These are phyloP conservation scores for Vitis hybrid DNA, from an alignment of 177 flowering plant species.

Conservation along the genomic window DNA sequence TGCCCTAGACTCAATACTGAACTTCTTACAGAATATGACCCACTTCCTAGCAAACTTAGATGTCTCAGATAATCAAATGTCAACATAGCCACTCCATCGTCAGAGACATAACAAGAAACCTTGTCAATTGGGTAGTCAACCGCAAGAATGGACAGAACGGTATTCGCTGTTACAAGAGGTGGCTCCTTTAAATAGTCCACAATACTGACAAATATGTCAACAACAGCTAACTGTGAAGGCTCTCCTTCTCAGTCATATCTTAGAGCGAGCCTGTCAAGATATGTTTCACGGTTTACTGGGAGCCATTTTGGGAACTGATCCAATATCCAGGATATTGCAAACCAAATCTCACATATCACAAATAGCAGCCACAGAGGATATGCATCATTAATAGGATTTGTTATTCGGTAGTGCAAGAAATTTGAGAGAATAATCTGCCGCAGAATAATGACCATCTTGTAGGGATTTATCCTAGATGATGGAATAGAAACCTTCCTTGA, in stretches of 20 bases:
- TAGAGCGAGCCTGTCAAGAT: constrained; percentile 80
- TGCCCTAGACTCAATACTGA: no score
- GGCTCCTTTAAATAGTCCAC: constrained; percentile 91
- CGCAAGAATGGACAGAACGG: constrained; percentile 82
- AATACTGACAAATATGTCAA: constrained; percentile 91
- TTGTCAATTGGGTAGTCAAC: constrained; percentile 90
- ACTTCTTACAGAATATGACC: no score
- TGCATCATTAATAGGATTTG: constrained; percentile 86
- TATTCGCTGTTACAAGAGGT: constrained; percentile 90
- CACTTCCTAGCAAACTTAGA: constrained; percentile 14
- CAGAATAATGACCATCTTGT: constrained; percentile 86
- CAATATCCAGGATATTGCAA: constrained; percentile 93
- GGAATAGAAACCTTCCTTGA: constrained; percentile 43
- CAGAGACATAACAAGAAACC: constrained; percentile 90
- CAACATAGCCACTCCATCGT: constrained; percentile 92
- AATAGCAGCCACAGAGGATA: constrained; percentile 84
- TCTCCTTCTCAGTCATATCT: constrained; percentile 89
- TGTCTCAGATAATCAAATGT: constrained; percentile 88
- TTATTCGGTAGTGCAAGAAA: constrained; percentile 87
- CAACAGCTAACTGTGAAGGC: constrained; percentile 84
- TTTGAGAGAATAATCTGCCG: constrained; percentile 77
- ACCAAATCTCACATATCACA: constrained; percentile 99
- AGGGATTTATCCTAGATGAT: constrained; percentile 90
- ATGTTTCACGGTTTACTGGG: constrained; percentile 92
- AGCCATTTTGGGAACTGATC: constrained; percentile 99